Evolutionary conservation across 2,329 filamentous ascomycete genomes (phyloP).

Genomic region (Hypoxylon sp.): DNA sequence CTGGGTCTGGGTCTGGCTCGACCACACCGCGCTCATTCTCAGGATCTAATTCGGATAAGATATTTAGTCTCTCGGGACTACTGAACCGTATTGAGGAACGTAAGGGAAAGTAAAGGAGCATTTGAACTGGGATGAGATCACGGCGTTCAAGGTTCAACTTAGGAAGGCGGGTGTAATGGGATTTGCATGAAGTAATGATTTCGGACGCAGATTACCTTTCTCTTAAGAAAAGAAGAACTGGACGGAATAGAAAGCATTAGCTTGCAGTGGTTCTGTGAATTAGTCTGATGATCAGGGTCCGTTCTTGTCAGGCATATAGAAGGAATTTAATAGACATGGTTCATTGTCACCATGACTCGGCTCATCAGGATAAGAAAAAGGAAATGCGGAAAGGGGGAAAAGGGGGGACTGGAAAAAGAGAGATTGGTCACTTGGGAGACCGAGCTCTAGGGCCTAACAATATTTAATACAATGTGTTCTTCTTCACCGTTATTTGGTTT

Average conservation of each 20-base stretch:
- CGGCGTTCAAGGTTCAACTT: constrained; percentile 3
- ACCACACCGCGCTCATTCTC: constrained; percentile 14
- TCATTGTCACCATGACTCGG: background rate
- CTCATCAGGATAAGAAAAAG: no score
- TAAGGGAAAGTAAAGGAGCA: constrained; percentile 26
- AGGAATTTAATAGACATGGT: background rate
- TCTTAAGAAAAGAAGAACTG: background rate
- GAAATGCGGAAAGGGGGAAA: background rate
- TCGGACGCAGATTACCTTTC: background rate
- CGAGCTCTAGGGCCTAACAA: background rate
- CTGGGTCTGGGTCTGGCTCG: constrained; percentile 8
- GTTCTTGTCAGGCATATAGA: background rate
- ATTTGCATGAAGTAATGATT: background rate
- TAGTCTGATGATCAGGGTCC: background rate
- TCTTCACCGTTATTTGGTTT: no score
- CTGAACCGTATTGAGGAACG: constrained; percentile 35
- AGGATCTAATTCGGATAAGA: constrained; percentile 22
- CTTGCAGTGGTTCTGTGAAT: background rate
- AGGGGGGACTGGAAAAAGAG: background rate
- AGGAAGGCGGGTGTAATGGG: background rate
- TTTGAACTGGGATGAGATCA: background rate
- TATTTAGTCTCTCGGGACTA: constrained; percentile 32
- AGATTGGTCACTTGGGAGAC: background rate
- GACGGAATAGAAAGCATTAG: background rate
- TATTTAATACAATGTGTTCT: background rate